Evolutionary conservation across 108 stramenopile species (phyloP).

Genomic region (Nitzschia putrida): DNA sequence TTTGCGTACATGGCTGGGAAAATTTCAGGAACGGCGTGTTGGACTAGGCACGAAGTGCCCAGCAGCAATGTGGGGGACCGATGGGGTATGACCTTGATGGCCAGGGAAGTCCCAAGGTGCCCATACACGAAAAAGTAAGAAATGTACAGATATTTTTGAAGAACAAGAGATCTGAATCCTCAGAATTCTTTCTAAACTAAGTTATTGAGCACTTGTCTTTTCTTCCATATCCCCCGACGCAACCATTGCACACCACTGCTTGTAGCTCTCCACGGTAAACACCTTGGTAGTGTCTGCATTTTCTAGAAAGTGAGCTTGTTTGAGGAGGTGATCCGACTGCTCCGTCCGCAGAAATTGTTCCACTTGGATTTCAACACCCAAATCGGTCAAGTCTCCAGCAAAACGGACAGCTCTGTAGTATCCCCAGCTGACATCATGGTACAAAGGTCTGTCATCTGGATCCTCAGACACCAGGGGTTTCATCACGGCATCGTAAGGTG

Average conservation of each 20-base stretch:
- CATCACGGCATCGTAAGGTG: slow-evolving; percentile 64
- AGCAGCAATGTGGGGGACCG: background rate
- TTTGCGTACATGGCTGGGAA: slow-evolving; percentile 19
- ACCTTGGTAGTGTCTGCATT: slow-evolving; percentile 48
- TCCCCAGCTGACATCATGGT: slow-evolving; percentile 70
- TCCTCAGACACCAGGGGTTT: slow-evolving; percentile 34
- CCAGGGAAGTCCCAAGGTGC: slow-evolving; percentile 3
- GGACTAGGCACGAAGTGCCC: slow-evolving; percentile 2
- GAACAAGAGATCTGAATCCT: too few relatives aligned
- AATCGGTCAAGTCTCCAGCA: slow-evolving; percentile 84
- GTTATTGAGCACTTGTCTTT: too few relatives aligned
- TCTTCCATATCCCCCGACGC: too few relatives aligned
- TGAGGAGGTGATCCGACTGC: slow-evolving; percentile 46
- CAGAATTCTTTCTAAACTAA: too few relatives aligned
- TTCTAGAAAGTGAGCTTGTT: slow-evolving; percentile 52
- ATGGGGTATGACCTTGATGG: slow-evolving; percentile 20
- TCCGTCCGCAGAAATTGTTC: slow-evolving; percentile 22
- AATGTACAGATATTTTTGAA: too few relatives aligned
- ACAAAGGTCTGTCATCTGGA: slow-evolving; percentile 21
- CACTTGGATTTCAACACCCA: slow-evolving; percentile 83
- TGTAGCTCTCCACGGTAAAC: slow-evolving; percentile 63
- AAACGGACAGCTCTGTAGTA: slow-evolving; percentile 84
- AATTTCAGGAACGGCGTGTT: slow-evolving; percentile 12
- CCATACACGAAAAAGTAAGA: background rate
- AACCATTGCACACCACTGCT: too few relatives aligned